Base-by-base conservation (phyloP, 306 rosid species). In the Cajanus cajan region DNA sequence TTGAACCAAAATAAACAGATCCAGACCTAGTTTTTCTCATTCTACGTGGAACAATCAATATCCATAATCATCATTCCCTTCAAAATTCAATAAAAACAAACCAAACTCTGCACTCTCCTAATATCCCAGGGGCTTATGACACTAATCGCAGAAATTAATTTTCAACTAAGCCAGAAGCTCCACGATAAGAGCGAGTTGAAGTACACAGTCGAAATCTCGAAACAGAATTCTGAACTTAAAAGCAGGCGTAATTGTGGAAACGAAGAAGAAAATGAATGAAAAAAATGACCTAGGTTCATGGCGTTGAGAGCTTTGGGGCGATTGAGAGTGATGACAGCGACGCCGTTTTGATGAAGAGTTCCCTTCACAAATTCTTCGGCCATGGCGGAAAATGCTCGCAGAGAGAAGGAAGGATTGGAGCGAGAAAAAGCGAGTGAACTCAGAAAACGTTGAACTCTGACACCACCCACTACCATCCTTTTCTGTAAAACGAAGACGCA, bases 221-320 rank as follows among this genome's bases (percentile, higher is more conserved):
- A 65, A 16, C 25, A 62, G 9, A 74, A 63, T 44, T 80, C 16
- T 54, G 18, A 48, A 24, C 50, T 52, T 41, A 71, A 70, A 12
- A 73, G 6, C 14, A 76, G 18, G 37, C 34, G 68, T 4, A 21
- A n/a, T 43, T 70, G 57, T 8, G 61, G 48, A 54, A 43, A 61
- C 61, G 43, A 34, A 14, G 21, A 34, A 61, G 6, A 52, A 0
- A 51, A 51, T 2, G 39, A 16, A 48, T 7, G 16, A 16, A 24
- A 5, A 50, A 33, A 79, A n/a, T n/a, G n/a, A 93, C 98, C 99
- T 78, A 96, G 36, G 68, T 85, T 89, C 99, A 96, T 93, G 74
- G 98, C 99, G 84, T 93, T 96, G 85, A 96, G 98, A 81, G 99
- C 99, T 93, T 88, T 90, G 87, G 99, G 86, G 48, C 99, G 99